phyloP scores from a whole-genome alignment of 257 asterid genomes.

The Ophiorrhiza pumila region DNA sequence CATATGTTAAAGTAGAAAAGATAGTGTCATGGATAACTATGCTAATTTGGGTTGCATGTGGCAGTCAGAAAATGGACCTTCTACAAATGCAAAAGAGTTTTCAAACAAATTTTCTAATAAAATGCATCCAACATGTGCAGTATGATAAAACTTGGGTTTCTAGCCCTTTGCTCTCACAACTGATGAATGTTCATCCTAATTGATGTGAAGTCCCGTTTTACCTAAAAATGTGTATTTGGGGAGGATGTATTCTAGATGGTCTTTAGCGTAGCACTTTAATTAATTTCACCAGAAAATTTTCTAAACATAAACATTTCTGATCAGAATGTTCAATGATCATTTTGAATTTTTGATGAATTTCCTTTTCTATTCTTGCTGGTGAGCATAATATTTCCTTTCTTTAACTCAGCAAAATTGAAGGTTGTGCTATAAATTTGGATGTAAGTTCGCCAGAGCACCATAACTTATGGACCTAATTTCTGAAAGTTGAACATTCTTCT shows the following conservation, averaged over 20 bases:
- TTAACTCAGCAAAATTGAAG: neutral
- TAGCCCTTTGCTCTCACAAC: neutral
- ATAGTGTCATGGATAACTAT: too few relatives aligned
- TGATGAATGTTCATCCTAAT: neutral
- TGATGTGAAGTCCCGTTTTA: neutral
- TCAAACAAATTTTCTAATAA: neutral
- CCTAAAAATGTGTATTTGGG: neutral
- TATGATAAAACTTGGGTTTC: too few relatives aligned
- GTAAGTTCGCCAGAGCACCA: neutral
- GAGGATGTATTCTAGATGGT: neutral
- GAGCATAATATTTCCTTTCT: neutral
- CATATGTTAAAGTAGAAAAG: neutral
- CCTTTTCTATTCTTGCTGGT: neutral
- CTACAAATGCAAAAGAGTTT: neutral
- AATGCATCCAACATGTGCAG: neutral
- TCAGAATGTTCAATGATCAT: neutral
- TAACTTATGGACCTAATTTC: neutral
- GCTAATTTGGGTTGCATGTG: too few relatives aligned
- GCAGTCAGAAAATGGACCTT: neutral
- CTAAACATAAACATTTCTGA: neutral
- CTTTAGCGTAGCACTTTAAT: neutral
- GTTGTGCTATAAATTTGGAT: neutral
- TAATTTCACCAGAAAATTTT: neutral
- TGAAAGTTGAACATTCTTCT: neutral
- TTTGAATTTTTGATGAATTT: neutral